These are phyloP conservation scores for Cyberlindnera bimundalis DNA, from an alignment of 805 yeast genomes.

Conservation along the genomic window DNA sequence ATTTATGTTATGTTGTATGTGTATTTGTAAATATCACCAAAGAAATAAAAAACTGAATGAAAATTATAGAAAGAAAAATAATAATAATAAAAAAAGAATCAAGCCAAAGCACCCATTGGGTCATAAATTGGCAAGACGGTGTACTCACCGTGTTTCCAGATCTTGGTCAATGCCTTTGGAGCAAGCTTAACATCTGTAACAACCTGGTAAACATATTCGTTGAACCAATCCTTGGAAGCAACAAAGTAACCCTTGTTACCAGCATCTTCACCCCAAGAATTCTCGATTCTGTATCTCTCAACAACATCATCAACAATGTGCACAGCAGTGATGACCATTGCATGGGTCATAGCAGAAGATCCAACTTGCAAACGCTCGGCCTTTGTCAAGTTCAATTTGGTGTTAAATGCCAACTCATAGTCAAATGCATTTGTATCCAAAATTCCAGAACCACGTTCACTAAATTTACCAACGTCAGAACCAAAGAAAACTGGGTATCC, in stretches of 20 bases:
- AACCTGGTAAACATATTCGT: slow-evolving; percentile 68
- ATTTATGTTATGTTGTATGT: too few species aligned
- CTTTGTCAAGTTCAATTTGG: slow-evolving; percentile 50
- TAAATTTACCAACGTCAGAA: slow-evolving; percentile 75
- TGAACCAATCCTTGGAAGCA: slow-evolving; percentile 67
- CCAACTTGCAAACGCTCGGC: slow-evolving; percentile 65
- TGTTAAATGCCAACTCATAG: slow-evolving; percentile 53
- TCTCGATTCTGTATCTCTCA: slow-evolving; percentile 66
- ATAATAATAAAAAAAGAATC: too few species aligned
- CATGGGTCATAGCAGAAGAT: slow-evolving; percentile 80
- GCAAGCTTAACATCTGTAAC: slow-evolving; percentile 52
- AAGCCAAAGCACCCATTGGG: slow-evolving; percentile 59
- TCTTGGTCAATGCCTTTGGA: slow-evolving; percentile 36
- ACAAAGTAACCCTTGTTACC: slow-evolving; percentile 66
- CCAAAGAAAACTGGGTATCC: slow-evolving; percentile 83
- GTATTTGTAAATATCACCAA: too few species aligned
- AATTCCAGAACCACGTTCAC: slow-evolving; percentile 55
- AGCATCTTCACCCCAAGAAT: slow-evolving; percentile 66
- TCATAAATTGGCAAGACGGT: slow-evolving; percentile 66
- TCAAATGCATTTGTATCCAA: slow-evolving; percentile 70
- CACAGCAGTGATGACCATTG: slow-evolving; percentile 80
- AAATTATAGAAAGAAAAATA: too few species aligned
- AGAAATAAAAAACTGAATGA: too few species aligned
- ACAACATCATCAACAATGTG: slow-evolving; percentile 67
- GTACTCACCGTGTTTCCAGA: slow-evolving; percentile 42